Base-by-base conservation (phyloP, 768 basidiomycete genomes). In the Trametopsis cervina region DNA sequence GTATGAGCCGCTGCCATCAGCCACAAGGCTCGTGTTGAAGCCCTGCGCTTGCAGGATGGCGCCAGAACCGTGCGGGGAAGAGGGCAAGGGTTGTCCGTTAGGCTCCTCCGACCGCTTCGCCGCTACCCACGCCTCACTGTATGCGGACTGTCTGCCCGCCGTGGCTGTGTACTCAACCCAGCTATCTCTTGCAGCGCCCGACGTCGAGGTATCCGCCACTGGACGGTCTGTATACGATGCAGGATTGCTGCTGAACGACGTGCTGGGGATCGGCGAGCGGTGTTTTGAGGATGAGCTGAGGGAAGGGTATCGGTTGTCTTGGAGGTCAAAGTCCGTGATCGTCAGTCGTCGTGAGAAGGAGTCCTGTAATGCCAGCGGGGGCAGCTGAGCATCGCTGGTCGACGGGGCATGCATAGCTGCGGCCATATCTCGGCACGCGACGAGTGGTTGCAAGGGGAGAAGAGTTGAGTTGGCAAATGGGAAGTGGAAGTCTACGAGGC, bases 241-340 rank as follows among this genome's bases (percentile, higher is more conserved):
- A 44, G 41, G 22, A 39, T 22, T 9, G 35, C 21, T 12, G 12
- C 15, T 18, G 25, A 44, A 6, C 47, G 42, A 12, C 26, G 37
- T n/a, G 35, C 21, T 12, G 12, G 18, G 21, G 25, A 44, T 7
- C 47, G 42, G 11, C 26, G 37, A 47, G 33, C 12, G 50, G 37
- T 45, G 53, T 38, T 44, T 42, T 38, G 50, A 51, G 40, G 50
- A 42, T 40, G 58, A 43, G 24, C 64, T 47, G 17, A 69, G 57
- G 41, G 68, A 48, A 15, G 75, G 68, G 55, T 83, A 82, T 60
- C 83, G 72, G 60, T 75, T 76, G 68, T 83, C 83, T 57, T 73
- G 71, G 62, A 78, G 74, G 64, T 81, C 79, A 53, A 78, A 70
- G 49, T 83, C 82, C 48, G 75, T 68, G 62, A 81, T 72, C 35